These are phyloP conservation scores for Hydrangea macrophylla DNA, from an alignment of 148 eudicot genomes.

Conservation along the genomic window DNA sequence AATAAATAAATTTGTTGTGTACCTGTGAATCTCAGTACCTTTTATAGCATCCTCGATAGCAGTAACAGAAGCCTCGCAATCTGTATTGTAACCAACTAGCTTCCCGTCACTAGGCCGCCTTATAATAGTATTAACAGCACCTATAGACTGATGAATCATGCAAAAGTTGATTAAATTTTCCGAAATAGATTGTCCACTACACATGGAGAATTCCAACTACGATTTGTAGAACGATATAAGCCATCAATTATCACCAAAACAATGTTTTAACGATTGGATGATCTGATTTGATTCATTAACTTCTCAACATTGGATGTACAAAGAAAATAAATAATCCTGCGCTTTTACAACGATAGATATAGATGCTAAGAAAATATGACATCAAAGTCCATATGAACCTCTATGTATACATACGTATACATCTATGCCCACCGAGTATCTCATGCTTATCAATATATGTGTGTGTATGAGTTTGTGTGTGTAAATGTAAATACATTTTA, in stretches of 20 bases:
- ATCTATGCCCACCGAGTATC: too few species aligned
- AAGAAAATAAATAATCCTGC: too few species aligned
- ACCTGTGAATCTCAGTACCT: conserved; percentile 20
- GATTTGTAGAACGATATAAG: background rate
- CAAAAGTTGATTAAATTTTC: conserved; percentile 12
- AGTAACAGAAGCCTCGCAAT: conserved; percentile 50
- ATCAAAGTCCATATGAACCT: too few species aligned
- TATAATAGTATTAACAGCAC: conserved; percentile 51
- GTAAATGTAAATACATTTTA: too few species aligned
- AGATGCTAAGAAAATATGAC: too few species aligned
- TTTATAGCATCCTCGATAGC: conserved; percentile 53
- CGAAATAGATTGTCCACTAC: background rate
- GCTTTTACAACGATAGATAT: too few species aligned
- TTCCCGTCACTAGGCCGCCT: conserved; percentile 41
- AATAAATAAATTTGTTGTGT: background rate
- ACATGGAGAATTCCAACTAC: background rate
- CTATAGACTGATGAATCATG: conserved; percentile 38
- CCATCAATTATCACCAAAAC: background rate
- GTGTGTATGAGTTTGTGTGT: too few species aligned
- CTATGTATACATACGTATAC: too few species aligned
- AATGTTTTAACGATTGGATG: too few species aligned
- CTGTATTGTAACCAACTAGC: conserved; percentile 50
- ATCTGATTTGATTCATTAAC: too few species aligned
- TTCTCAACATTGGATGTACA: too few species aligned
- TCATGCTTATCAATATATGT: too few species aligned